Evolutionary conservation across 352 stramenopile species (phyloP).

Genomic region (Globisporangium radiosum): DNA sequence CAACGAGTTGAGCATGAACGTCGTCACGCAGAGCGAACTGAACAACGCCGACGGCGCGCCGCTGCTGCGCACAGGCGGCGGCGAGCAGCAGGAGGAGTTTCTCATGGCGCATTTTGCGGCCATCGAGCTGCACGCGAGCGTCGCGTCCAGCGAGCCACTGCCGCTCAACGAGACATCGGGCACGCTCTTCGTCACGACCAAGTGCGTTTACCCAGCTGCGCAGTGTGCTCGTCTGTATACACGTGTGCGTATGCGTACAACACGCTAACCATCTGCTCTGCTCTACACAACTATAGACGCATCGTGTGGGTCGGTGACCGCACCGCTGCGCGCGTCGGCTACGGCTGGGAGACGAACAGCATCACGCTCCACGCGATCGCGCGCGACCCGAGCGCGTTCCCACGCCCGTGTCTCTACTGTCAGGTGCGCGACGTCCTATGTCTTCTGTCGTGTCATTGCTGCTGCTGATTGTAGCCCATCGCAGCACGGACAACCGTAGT

Average conservation of each 20-base stretch:
- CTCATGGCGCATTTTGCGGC: conserved; percentile 42
- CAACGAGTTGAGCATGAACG: conserved; percentile 29
- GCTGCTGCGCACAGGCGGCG: conserved; percentile 36
- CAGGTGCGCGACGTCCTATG: conserved; percentile 23
- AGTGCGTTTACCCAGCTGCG: conserved; percentile 8
- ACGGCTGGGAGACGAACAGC: conserved; percentile 64
- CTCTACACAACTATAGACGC: conserved; percentile 21
- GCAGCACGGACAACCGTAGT: background rate
- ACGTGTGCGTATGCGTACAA: background rate
- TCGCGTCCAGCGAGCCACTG: conserved; percentile 12
- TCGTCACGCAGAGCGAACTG: conserved; percentile 39
- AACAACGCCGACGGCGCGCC: conserved; percentile 32
- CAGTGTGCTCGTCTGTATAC: background rate
- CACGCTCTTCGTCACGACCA: conserved; percentile 35
- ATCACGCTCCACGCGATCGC: conserved; percentile 78
- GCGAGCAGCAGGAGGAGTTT: conserved; percentile 51
- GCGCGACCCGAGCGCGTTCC: conserved; percentile 54
- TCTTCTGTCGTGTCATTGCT: background rate
- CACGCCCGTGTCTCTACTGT: conserved; percentile 71
- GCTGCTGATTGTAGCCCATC: background rate
- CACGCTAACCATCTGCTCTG: background rate
- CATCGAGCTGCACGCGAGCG: conserved; percentile 34
- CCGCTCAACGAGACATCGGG: conserved; percentile 20
- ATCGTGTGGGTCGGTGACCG: conserved; percentile 54
- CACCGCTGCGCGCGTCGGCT: conserved; percentile 34